Conservation (phyloP, 805 yeast species). For the Priceomyces castillae region DNA sequence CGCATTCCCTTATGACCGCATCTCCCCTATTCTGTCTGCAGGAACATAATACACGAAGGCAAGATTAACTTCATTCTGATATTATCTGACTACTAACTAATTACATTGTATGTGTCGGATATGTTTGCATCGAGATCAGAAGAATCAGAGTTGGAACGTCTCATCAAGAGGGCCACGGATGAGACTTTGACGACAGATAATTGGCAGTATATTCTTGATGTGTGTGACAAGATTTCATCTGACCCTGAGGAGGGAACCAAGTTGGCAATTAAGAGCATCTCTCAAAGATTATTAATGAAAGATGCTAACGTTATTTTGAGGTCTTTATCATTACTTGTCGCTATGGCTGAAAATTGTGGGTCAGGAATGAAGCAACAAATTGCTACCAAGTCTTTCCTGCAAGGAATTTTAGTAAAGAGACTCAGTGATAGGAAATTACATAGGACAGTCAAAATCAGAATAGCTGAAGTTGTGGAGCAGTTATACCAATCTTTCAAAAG, state of each 20-base stretch:
- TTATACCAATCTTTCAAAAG: slow-evolving; percentile 58
- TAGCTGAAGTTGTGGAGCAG: slow-evolving; percentile 67
- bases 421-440: slow-evolving; percentile 61
- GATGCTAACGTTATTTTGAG: slow-evolving; percentile 44
- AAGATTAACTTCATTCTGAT: background rate
- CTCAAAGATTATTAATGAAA: slow-evolving; percentile 22
- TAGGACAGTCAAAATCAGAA: slow-evolving; percentile 58
- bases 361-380: slow-evolving; percentile 44
- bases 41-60: slow-evolving; percentile 1
- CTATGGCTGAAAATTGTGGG: slow-evolving; percentile 45
- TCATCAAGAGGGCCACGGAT: slow-evolving; percentile 39
- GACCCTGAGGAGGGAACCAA: slow-evolving; percentile 39
- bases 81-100: background rate
- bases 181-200: slow-evolving; percentile 40
- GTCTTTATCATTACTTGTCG: slow-evolving; percentile 33
- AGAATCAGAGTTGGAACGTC: slow-evolving; percentile 12
- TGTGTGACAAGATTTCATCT: slow-evolving; percentile 35
- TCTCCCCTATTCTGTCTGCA: slow-evolving; percentile 1
- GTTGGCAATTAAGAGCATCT: slow-evolving; percentile 26
- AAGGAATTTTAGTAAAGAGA: slow-evolving; percentile 33
- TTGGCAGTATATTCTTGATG: slow-evolving; percentile 45
- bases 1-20: no score
- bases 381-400: slow-evolving; percentile 35
- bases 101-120: background rate
- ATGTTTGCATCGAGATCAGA: slow-evolving; percentile 7